phyloP scores from a whole-genome alignment of 345 rosid species.

The Salix caprea region DNA sequence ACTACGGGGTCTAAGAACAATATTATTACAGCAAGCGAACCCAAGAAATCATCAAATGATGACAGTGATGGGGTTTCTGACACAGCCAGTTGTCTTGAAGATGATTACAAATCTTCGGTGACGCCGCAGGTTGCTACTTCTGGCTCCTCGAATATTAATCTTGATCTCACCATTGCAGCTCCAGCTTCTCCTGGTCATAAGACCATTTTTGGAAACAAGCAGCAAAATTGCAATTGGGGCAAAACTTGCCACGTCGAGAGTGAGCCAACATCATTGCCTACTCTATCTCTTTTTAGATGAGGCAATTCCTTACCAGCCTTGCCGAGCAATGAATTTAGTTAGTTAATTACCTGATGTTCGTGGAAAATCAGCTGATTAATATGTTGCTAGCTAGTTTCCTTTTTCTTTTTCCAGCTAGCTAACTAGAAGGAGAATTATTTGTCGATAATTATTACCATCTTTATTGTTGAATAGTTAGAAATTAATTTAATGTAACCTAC shows the following conservation, averaged over 20 bases:
- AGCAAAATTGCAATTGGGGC: background rate
- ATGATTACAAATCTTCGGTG: background rate
- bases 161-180: conserved; percentile 19
- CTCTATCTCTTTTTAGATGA: conserved; percentile 19
- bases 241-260: background rate
- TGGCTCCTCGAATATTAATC: conserved; percentile 13
- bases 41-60: background rate
- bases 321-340: background rate
- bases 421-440: background rate
- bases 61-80: conserved; percentile 6
- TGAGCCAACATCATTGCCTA: background rate
- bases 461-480: background rate
- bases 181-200: background rate
- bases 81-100: conserved; percentile 9
- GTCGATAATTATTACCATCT: background rate
- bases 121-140: background rate
- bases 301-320: background rate
- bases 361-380: background rate
- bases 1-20: background rate
- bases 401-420: too few relatives aligned
- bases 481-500: background rate
- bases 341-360: background rate
- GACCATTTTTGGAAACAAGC: background rate
- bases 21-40: background rate
- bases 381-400: too few relatives aligned